Percentiles rank a stretch among this genome's conserved stretches.
Conservation (phyloP, 2,329 filamentous ascomycete genomes). For the Phaeosphaeria sp. region DNA sequence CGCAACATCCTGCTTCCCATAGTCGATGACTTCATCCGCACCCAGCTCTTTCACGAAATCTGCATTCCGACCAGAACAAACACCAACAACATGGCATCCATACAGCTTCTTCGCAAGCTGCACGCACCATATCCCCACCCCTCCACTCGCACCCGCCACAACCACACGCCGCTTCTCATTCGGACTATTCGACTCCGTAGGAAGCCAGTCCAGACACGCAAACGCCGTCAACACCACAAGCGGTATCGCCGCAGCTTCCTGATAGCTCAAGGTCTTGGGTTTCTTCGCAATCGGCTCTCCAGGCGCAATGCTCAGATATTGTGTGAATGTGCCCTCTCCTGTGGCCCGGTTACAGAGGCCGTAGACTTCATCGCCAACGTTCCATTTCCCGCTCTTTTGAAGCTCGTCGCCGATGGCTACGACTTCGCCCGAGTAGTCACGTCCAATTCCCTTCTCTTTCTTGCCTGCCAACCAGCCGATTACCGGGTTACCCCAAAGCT, state of each 20-base stretch:
- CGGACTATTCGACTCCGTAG: slow-evolving; percentile 8
- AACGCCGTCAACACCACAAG: slow-evolving; percentile 50
- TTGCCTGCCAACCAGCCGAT: slow-evolving; percentile 31
- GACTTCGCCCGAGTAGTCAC: slow-evolving; percentile 55
- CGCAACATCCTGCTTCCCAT: slow-evolving; percentile 40
- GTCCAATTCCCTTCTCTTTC: slow-evolving; percentile 50
- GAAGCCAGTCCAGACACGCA: slow-evolving; percentile 40
- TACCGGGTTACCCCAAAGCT: slow-evolving; percentile 46
- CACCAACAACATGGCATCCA: slow-evolving; percentile 54
- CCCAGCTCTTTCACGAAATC: slow-evolving; percentile 57
- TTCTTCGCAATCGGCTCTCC: slow-evolving; percentile 35
- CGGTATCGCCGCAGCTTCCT: slow-evolving; percentile 40
- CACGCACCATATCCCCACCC: slow-evolving; percentile 46
- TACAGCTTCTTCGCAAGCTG: slow-evolving; percentile 47
- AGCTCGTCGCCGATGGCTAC: slow-evolving; percentile 36
- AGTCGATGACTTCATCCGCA: slow-evolving; percentile 56
- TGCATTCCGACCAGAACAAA: slow-evolving; percentile 58
- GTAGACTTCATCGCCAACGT: slow-evolving; percentile 32
- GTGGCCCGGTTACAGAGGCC: slow-evolving; percentile 30
- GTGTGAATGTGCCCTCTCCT: slow-evolving; percentile 36
- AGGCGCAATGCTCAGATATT: slow-evolving; percentile 28
- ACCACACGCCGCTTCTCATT: slow-evolving; percentile 27
- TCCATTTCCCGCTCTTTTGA: slow-evolving; percentile 21
- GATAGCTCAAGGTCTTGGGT: slow-evolving; percentile 22
- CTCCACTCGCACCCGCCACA: slow-evolving; percentile 40